Evolutionary conservation across 179 eudicot species (phyloP).

Genomic region (Dionaea muscipula): DNA sequence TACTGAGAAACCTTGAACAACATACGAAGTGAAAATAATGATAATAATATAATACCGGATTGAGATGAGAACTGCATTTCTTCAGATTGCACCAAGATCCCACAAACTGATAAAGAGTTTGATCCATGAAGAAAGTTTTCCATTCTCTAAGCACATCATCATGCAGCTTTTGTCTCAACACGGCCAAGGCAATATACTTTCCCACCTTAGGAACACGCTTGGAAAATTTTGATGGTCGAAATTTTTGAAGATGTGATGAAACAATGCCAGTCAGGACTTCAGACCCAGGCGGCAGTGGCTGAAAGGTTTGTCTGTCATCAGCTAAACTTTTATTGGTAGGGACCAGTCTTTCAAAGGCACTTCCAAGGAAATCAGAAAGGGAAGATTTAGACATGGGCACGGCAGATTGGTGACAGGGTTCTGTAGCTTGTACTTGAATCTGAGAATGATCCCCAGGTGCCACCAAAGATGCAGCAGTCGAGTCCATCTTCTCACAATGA

Average conservation of each 20-base stretch:
- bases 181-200: constrained; percentile 35
- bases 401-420: constrained; percentile 13
- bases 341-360: constrained; percentile 39
- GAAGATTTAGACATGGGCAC: constrained; percentile 13
- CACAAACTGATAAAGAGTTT: constrained; percentile 21
- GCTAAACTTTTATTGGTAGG: constrained; percentile 12
- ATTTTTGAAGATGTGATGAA: constrained; percentile 16
- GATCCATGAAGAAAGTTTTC: constrained; percentile 35
- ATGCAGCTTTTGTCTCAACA: constrained; percentile 60
- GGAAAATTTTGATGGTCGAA: constrained; percentile 22
- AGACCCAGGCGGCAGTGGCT: constrained; percentile 39
- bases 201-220: constrained; percentile 20
- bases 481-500: constrained; percentile 11
- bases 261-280: constrained; percentile 18
- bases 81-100: constrained; percentile 13
- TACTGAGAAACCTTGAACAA: not conserved
- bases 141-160: constrained; percentile 52
- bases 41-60: constrained; percentile 37
- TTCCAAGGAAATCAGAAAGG: constrained; percentile 26
- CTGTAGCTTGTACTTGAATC: constrained; percentile 13
- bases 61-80: constrained; percentile 14
- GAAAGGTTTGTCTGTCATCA: constrained; percentile 22
- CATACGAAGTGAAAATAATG: not conserved
- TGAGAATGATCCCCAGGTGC: constrained; percentile 12
- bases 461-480: constrained; percentile 1